Conservation (phyloP, 345 rosid genomes). For the Eutrema heterophyllum region DNA sequence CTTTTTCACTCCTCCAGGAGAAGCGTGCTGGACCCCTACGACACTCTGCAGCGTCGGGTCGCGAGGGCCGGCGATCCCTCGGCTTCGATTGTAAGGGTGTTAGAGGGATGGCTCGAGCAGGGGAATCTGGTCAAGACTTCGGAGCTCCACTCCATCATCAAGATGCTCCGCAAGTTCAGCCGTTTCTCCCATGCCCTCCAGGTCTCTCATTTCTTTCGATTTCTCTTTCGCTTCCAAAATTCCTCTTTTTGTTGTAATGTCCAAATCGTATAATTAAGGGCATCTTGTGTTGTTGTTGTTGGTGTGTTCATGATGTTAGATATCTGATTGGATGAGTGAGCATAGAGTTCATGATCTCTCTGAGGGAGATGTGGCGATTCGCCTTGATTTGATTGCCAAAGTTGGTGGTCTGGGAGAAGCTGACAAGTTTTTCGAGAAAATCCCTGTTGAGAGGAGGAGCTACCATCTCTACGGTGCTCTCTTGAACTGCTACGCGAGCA, state of each 20-base stretch:
- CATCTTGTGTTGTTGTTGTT: not conserved
- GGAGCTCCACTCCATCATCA: conserved; percentile 34
- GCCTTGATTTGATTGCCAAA: conserved; percentile 48
- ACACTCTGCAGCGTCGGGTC: conserved; percentile 36
- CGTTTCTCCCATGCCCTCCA: conserved; percentile 51
- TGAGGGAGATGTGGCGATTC: conserved; percentile 42
- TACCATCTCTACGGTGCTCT: conserved; percentile 46
- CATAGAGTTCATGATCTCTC: conserved; percentile 23
- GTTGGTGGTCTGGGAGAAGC: conserved; percentile 42
- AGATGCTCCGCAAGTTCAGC: conserved; percentile 35
- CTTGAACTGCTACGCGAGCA: conserved; percentile 45
- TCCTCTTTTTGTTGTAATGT: not conserved
- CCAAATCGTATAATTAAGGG: not conserved
- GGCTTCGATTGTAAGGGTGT: conserved; percentile 31
- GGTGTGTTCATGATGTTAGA: conserved; percentile 25
- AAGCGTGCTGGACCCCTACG: conserved; percentile 4
- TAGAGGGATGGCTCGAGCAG: conserved; percentile 54
- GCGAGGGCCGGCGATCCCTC: conserved; percentile 33
- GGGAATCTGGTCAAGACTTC: conserved; percentile 30
- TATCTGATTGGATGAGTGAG: conserved; percentile 44
- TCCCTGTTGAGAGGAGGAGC: conserved; percentile 22
- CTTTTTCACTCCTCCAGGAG: not conserved
- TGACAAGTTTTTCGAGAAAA: conserved; percentile 38
- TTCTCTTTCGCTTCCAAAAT: not conserved
- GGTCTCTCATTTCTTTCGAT: conserved; percentile 26